phyloP scores from a whole-genome alignment of 306 rosid genomes.

The Argentina anserina region DNA sequence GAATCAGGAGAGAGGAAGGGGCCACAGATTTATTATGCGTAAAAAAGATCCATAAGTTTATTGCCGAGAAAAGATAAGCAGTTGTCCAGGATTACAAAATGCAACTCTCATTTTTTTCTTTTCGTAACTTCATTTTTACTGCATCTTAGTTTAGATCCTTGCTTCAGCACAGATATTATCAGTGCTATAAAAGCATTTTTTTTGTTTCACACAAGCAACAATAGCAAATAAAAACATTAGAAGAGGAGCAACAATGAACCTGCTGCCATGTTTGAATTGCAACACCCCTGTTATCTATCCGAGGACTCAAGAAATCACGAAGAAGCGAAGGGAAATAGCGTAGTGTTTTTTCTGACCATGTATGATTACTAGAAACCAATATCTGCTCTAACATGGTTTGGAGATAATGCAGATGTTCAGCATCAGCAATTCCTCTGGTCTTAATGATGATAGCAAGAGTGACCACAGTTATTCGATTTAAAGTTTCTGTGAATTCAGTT shows the following conservation, averaged over 20 bases:
- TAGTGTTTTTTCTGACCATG: constrained; percentile 94
- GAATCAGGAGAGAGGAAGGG: background rate
- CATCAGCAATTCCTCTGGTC: constrained; percentile 97
- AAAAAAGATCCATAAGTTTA: constrained; percentile 1
- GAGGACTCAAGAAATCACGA: constrained; percentile 69
- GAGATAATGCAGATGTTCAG: constrained; percentile 83
- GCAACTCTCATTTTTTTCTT: background rate
- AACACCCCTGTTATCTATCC: constrained; percentile 68
- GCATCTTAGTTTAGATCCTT: background rate
- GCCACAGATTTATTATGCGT: background rate
- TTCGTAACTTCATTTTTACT: background rate
- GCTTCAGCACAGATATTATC: background rate
- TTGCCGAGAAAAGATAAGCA: background rate
- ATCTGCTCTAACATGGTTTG: constrained; percentile 89
- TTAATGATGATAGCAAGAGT: constrained; percentile 92
- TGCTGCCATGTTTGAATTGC: constrained; percentile 93
- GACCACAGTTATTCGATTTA: constrained; percentile 74
- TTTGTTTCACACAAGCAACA: background rate
- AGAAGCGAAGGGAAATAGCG: constrained; percentile 77
- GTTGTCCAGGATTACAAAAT: background rate
- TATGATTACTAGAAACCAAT: constrained; percentile 73
- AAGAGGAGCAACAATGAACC: constrained; percentile 40
- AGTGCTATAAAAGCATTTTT: background rate
- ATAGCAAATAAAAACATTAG: background rate
- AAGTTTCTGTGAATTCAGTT: constrained; percentile 87